phyloP scores from a whole-genome alignment of 108 stramenopile species.

The Cyclotella distinguenda region DNA sequence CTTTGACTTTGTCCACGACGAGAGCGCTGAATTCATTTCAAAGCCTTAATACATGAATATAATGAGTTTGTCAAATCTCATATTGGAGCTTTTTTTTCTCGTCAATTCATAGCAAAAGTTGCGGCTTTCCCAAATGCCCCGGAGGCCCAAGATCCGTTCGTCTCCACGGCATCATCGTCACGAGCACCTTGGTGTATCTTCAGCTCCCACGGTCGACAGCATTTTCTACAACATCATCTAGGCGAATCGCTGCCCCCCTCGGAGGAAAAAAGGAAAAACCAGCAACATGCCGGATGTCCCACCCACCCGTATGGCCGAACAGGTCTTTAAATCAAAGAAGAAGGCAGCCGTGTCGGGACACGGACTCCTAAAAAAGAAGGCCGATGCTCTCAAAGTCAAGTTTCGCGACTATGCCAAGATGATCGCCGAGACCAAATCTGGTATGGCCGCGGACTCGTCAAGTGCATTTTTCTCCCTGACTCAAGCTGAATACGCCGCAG shows the following conservation, averaged over 20 bases:
- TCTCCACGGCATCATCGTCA: no score
- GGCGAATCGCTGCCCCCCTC: no score
- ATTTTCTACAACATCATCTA: no score
- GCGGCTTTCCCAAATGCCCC: no score
- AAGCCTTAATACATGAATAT: no score
- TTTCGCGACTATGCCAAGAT: constrained; percentile 94
- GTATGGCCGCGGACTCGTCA: constrained; percentile 84
- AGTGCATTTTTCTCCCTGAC: constrained; percentile 94
- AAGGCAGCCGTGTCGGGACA: constrained; percentile 94
- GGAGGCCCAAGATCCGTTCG: no score
- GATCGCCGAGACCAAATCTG: constrained; percentile 93
- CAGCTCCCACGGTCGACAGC: no score
- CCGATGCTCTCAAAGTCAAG: constrained; percentile 97
- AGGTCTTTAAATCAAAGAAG: constrained; percentile 93
- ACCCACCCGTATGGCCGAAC: constrained; percentile 98
- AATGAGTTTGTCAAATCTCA: no score
- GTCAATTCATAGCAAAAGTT: background rate
- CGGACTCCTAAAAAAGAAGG: constrained; percentile 96
- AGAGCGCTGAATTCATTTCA: constrained; percentile 25
- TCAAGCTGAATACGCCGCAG: constrained; percentile 97
- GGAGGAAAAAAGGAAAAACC: no score
- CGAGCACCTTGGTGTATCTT: no score
- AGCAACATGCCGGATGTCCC: constrained; percentile 87
- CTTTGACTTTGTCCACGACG: constrained; percentile 7
- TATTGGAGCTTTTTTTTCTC: no score